Base-by-base conservation (phyloP, 1,284 basidiomycete genomes). In the Ustilago cynodontis region DNA sequence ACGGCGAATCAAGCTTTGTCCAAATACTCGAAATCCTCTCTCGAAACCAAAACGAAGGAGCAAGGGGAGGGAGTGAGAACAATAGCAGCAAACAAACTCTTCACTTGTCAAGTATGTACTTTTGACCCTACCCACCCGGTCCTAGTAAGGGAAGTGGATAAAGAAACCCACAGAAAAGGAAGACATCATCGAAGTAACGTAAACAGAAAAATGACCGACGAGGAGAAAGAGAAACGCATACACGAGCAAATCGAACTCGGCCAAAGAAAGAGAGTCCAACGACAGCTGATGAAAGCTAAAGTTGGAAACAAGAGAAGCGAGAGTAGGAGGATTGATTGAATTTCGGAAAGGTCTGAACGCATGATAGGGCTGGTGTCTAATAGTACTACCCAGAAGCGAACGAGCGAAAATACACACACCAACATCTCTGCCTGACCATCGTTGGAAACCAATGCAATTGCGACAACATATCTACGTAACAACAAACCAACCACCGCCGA, bases 21-120 rank as follows among this genome's bases (percentile, higher is more conserved):
- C 81, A n/a, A 90, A 89, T 74, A 82, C 88, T 81, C 87, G n/a
- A n/a, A n/a, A n/a, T n/a, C 9, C 87, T 88, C 16, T 87, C 89
- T 84, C 65, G n/a, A n/a, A 37, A 28, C 65, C 65, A 1, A 49
- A 59, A 33, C 70, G 63, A 29, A 62, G 82, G 13, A 26, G 45
- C 77, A 33, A 65, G 61, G 58, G 62, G 77, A 47, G 33, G 52
- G 55, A 3, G 0, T 35, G 28, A 31, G 35, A 45, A 65, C 50
- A 16, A 39, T 81, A 45, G 59, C 78, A 28, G 71, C 74, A 39
- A 76, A 79, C 71, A 49, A 50, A 35, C 26, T 67, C 20, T 63
- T 60, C 6, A 86, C 90, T 1, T 98, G 95, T 84, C 84, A 89
- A 0, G 82, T 89, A 1, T 98, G 95, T 82, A 94, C 93, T 0